Evolutionary conservation across 78 protist species (phyloP), one percentile per base, ranked within the genome.

Genomic region (Dictyostelium intermedium): DNA sequence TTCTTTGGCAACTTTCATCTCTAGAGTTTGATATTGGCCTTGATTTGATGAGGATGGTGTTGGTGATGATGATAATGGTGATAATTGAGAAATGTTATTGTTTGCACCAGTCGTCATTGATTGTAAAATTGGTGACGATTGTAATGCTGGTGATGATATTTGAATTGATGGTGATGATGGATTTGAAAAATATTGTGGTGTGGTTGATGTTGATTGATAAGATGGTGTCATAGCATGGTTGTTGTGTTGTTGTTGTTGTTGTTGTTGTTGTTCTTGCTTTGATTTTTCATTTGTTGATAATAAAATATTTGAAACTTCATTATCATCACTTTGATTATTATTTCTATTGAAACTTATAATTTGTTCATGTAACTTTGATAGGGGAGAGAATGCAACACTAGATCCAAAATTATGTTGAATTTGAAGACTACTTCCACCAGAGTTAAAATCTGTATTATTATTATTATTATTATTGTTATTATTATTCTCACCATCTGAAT

Each of bases 1-100:
- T 39, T 89, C 94, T 23, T 83, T 37, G 1, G 94, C 94, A 45
- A 89, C 53, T 74, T 89, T 89, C 16, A 87, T 82, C n/a, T 76
- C 85, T n/a, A 37, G 84, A 37, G 82, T n/a, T 72, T 72, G 35
- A 32, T 34, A 72, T 72, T 32, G 43, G 35, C 10, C 25, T 30
- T 73, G 70, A 27, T 10, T 43, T 47, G 39, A 27, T 66, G 78
- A n/a, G 7, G 50, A 61, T 18, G 45, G 73, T 13, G 60, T 23
- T 43, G 61, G 32, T 34, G 83, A 43, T 78, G 82, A 74, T 35
- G 82, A 74, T 32, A 35, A 35, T 20, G 82, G 45, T 35, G 45
- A 39, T 74, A 23, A 27, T 74, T 25, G 39, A 43, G 35, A 37
- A 30, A 34, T 1, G 23, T 25, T 37, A 3, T 6, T 32, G 4